These are phyloP conservation scores for Rosa chinensis DNA, from an alignment of 306 rosid genomes.

Conservation along the genomic window DNA sequence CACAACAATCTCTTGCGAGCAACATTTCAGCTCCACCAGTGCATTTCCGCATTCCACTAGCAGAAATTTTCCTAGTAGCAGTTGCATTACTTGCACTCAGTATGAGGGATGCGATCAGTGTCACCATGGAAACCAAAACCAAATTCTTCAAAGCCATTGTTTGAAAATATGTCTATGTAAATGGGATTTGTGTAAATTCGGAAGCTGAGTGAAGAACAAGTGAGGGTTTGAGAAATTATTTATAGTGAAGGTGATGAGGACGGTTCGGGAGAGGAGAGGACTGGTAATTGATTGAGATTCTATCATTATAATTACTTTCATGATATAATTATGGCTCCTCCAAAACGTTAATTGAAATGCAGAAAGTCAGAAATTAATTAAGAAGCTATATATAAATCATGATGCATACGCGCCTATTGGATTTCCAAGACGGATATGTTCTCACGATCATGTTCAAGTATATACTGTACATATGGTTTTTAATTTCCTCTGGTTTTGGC, in stretches of 20 bases:
- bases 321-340: not conserved
- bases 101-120: slow-evolving; percentile 3
- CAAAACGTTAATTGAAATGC: not conserved
- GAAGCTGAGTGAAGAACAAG: not conserved
- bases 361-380: not conserved
- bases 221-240: not conserved
- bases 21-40: slow-evolving; percentile 34
- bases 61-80: slow-evolving; percentile 11
- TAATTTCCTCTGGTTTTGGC: too few species aligned
- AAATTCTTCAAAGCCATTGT: slow-evolving; percentile 21
- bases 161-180: not conserved
- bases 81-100: not conserved
- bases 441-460: too few species aligned
- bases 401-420: not conserved
- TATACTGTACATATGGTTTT: too few species aligned
- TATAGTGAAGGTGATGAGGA: slow-evolving; percentile 7
- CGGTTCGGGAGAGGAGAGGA: slow-evolving; percentile 6
- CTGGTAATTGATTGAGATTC: not conserved
- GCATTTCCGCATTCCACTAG: slow-evolving; percentile 31
- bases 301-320: not conserved
- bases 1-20: slow-evolving; percentile 33
- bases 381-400: not conserved
- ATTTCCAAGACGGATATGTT: too few species aligned
- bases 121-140: not conserved
- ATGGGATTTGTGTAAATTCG: not conserved